Evolutionary conservation across 371 early-diverging fungal genomes (phyloP).

Genomic region (Blakeslea trispora): DNA sequence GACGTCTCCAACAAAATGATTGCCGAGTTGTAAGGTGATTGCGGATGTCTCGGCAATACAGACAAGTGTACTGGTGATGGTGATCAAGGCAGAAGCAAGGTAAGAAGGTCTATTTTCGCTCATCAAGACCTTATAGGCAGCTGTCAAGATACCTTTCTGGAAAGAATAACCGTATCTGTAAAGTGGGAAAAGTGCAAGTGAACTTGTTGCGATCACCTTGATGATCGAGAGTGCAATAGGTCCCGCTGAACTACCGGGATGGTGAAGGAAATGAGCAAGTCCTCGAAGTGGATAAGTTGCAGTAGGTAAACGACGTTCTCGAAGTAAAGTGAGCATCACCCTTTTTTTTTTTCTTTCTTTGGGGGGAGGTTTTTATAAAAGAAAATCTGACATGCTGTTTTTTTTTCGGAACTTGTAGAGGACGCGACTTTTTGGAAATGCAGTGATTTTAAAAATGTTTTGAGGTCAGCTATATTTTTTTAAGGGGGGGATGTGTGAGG

Average conservation of each 20-base stretch:
- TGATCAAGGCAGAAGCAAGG: slow-evolving; percentile 6
- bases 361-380: too few species aligned
- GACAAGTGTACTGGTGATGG: slow-evolving; percentile 21
- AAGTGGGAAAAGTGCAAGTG: slow-evolving; percentile 31
- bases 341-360: too few species aligned
- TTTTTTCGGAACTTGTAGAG: too few species aligned
- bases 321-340: neutral
- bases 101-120: neutral
- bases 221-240: slow-evolving; percentile 38
- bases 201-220: slow-evolving; percentile 36
- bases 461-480: too few species aligned
- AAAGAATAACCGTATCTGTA: slow-evolving; percentile 31
- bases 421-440: too few species aligned
- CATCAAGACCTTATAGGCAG: slow-evolving; percentile 7
- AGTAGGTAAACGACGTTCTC: slow-evolving; percentile 15
- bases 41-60: slow-evolving; percentile 34
- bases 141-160: slow-evolving; percentile 17
- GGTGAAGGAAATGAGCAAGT: slow-evolving; percentile 34
- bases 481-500: too few species aligned
- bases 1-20: slow-evolving; percentile 32
- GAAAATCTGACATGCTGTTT: too few species aligned
- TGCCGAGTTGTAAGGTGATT: slow-evolving; percentile 23
- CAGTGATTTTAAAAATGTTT: too few species aligned
- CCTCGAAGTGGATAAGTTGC: slow-evolving; percentile 39
- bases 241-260: slow-evolving; percentile 28